Conservation (phyloP, 208 protist genomes). For the Trichomonas tenax region DNA sequence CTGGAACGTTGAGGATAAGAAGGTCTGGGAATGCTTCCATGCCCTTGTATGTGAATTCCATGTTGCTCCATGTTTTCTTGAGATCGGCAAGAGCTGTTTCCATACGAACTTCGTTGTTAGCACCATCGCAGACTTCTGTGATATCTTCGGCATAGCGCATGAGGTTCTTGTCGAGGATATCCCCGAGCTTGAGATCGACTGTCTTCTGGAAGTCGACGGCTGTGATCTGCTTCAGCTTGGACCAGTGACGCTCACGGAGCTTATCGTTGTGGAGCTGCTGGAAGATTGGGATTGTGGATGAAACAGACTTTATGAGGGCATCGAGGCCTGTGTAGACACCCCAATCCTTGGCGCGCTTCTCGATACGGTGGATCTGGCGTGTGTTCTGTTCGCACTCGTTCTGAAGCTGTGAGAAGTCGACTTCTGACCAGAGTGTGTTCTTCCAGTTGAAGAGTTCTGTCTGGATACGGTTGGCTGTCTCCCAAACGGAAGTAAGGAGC, state of each 20-base stretch:
- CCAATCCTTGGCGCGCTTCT: slow-evolving; percentile 5
- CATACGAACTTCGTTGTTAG: slow-evolving; percentile 73
- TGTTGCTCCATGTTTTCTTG: slow-evolving; percentile 67
- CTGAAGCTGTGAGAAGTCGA: background rate
- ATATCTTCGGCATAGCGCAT: slow-evolving; percentile 86
- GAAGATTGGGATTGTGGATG: slow-evolving; percentile 40
- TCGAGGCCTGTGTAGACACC: slow-evolving; percentile 27
- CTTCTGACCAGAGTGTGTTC: background rate
- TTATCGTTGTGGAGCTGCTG: slow-evolving; percentile 52
- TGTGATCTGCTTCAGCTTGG: slow-evolving; percentile 70
- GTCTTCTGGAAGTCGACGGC: slow-evolving; percentile 50
- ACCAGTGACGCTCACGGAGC: slow-evolving; percentile 84
- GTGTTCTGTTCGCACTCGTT: background rate
- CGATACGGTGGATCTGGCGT: background rate
- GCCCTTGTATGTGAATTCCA: slow-evolving; percentile 66
- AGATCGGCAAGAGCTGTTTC: slow-evolving; percentile 83
- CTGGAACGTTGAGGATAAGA: slow-evolving; percentile 18
- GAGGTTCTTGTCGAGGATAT: slow-evolving; percentile 78
- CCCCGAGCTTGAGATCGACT: slow-evolving; percentile 69
- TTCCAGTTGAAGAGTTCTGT: background rate
- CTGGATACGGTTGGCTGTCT: background rate
- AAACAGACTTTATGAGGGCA: slow-evolving; percentile 37
- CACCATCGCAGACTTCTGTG: slow-evolving; percentile 81
- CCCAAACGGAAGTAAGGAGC: background rate
- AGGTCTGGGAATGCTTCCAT: slow-evolving; percentile 72